These are phyloP conservation scores for barley (Hordeum vulgare) DNA, from an alignment of 176 grass and related monocot species.

Conservation along the genomic window DNA sequence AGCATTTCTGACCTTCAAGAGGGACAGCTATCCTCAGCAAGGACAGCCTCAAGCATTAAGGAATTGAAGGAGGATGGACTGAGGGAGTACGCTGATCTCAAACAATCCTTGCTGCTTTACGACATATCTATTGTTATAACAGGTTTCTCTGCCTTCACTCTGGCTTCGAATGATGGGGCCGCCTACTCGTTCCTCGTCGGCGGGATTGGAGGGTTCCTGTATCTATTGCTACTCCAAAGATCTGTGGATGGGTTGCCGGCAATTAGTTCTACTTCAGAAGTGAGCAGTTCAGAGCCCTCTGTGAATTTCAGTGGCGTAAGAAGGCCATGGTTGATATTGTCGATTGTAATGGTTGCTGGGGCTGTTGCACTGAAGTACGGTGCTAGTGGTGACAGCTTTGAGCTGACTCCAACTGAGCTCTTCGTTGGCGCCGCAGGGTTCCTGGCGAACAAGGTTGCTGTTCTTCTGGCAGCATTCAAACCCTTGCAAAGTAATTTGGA, in stretches of 20 bases:
- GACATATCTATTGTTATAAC: slow-evolving; percentile 58
- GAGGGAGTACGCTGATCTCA: slow-evolving; percentile 76
- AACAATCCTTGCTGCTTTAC: slow-evolving; percentile 74
- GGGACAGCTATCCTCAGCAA: slow-evolving; percentile 21
- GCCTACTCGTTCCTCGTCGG: slow-evolving; percentile 67
- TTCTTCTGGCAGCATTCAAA: slow-evolving; percentile 78
- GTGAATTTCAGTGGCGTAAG: slow-evolving; percentile 27
- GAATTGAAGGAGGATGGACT: slow-evolving; percentile 59
- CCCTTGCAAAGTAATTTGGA: slow-evolving; percentile 57
- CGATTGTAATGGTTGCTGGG: slow-evolving; percentile 36
- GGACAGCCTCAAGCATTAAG: not conserved
- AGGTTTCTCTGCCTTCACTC: slow-evolving; percentile 56
- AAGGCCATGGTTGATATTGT: slow-evolving; percentile 74
- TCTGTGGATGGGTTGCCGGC: slow-evolving; percentile 65
- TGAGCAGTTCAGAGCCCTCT: not conserved
- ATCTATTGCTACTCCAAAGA: slow-evolving; percentile 69
- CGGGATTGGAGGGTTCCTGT: slow-evolving; percentile 75
- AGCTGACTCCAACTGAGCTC: slow-evolving; percentile 49
- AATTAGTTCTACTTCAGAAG: slow-evolving; percentile 31
- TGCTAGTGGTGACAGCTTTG: slow-evolving; percentile 38
- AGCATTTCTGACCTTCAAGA: slow-evolving; percentile 41
- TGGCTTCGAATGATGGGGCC: slow-evolving; percentile 44
- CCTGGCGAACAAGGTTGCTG: slow-evolving; percentile 53
- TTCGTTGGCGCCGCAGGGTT: slow-evolving; percentile 62
- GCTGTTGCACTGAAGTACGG: slow-evolving; percentile 49